Base-by-base conservation (phyloP, 768 basidiomycete species). In the Suillus clintonianus region DNA sequence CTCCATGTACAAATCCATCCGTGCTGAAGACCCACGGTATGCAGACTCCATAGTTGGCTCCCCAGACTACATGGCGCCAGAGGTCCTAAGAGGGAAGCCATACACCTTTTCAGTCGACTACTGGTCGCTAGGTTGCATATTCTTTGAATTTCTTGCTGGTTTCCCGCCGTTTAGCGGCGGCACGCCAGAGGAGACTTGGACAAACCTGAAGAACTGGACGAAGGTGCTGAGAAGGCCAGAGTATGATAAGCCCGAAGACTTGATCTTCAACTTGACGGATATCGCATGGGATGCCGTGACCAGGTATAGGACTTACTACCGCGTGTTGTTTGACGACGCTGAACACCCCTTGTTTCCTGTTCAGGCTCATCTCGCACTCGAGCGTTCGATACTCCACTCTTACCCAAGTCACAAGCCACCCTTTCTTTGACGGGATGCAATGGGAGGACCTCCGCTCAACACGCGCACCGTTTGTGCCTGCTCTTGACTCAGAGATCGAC, bases 11-110 rank as follows among this genome's bases (percentile, higher is more conserved):
- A 91, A 92, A 61, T 95, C 94, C 53, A 87, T 99, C 71, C 86
- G 97, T 6, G 88, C 91, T 65, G 89, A 91, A 72, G 94, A 98
- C 70, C 89, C 94, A 6, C 89, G 96, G 48, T 97, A 95, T 68
- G 97, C 97, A 22, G 95, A 99, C 73, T 97, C 95, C 15, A 92
- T 99, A 65, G 97, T 99, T 37, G 97, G 97, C 8, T 96, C 94
- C 1, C 97, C 97, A 0, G 97, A 99, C 77, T 99, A 99, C 77
- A 99, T 99, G 97, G 88, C 97, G 1, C 92, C 93, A 0, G 93
- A 95, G 72, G 95, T 98, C 24, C 85, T 98, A 30, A 87, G 96
- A 34, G 97, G 92, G 41, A 95, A 95, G 76, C 92, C 95, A 0
- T 99, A 99, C 77, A 90, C 91, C 0, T 98, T 91, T 76, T 93